Evolutionary conservation across 495 filamentous ascomycete species (phyloP).

Genomic region (Jackrogersella multiformis): DNA sequence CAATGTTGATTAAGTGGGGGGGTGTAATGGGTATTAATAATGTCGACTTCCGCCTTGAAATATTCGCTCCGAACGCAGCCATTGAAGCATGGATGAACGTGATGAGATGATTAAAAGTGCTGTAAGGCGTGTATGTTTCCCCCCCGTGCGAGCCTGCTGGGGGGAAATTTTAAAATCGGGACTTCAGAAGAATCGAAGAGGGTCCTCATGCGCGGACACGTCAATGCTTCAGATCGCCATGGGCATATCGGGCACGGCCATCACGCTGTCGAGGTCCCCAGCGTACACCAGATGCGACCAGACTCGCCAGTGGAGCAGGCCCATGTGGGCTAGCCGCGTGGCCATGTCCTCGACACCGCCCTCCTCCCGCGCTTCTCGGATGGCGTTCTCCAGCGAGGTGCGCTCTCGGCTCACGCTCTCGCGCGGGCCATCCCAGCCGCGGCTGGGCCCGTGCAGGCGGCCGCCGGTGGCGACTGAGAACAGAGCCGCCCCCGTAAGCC

Average conservation of each 20-base stretch:
- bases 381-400: slow-evolving; percentile 32
- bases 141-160: too few species aligned
- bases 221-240: slow-evolving; percentile 38
- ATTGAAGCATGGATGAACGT: slow-evolving; percentile 14
- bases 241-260: slow-evolving; percentile 36
- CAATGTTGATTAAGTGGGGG: slow-evolving; percentile 33
- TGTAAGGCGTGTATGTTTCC: slow-evolving; percentile 24
- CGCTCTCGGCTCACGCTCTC: slow-evolving; percentile 42
- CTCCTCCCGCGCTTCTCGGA: slow-evolving; percentile 55
- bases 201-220: slow-evolving; percentile 5
- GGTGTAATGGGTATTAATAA: slow-evolving; percentile 31
- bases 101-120: slow-evolving; percentile 29
- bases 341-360: slow-evolving; percentile 72
- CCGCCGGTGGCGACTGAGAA: slow-evolving; percentile 62
- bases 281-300: slow-evolving; percentile 79
- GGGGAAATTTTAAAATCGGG: slow-evolving; percentile 14
- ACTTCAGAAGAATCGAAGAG: slow-evolving; percentile 12
- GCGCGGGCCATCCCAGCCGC: slow-evolving; percentile 39
- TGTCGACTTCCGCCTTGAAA: slow-evolving; percentile 24
- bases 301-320: slow-evolving; percentile 84
- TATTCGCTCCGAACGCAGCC: slow-evolving; percentile 21
- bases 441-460: slow-evolving; percentile 45
- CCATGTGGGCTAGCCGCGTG: slow-evolving; percentile 78
- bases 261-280: slow-evolving; percentile 43
- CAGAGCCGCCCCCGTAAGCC: slow-evolving; percentile 58